A percentile compares a stretch with the other conserved stretches of the same genome.
Evolutionary conservation across 768 basidiomycete genomes (phyloP).

Genomic region (Tricholoma furcatifolium): DNA sequence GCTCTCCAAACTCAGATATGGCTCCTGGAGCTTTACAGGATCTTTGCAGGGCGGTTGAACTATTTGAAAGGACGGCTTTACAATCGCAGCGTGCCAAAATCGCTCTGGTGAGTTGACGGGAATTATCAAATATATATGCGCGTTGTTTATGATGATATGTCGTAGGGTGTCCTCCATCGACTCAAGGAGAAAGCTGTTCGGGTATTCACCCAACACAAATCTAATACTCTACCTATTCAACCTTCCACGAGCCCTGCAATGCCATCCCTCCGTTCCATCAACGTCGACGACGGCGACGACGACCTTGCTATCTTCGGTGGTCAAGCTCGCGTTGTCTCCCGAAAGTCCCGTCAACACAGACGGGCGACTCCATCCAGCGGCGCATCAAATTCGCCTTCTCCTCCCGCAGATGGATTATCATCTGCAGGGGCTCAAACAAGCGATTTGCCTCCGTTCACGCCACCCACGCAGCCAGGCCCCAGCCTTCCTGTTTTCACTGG

Average conservation of each 20-base stretch:
- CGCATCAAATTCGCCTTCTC: constrained; percentile 14
- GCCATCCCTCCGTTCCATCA: constrained; percentile 1
- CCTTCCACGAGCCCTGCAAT: not conserved
- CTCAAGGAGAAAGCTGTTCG: constrained; percentile 44
- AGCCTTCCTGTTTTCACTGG: constrained; percentile 25
- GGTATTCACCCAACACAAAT: constrained; percentile 29
- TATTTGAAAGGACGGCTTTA: constrained; percentile 45
- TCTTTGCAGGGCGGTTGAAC: constrained; percentile 41
- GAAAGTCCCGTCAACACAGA: constrained; percentile 14
- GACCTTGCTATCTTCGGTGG: constrained; percentile 57
- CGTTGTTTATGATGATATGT: not conserved
- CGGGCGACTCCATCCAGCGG: constrained; percentile 2
- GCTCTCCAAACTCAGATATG: constrained; percentile 49
- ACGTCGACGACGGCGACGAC: constrained; percentile 36
- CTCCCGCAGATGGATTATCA: constrained; percentile 10
- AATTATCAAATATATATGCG: not conserved
- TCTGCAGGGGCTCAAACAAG: not conserved
- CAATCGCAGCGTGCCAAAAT: constrained; percentile 46
- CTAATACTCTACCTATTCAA: constrained; percentile 12
- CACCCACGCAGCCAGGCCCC: not conserved
- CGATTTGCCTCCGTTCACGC: not conserved
- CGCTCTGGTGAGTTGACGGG: constrained; percentile 37
- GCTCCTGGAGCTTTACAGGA: constrained; percentile 50
- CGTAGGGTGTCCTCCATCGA: constrained; percentile 42
- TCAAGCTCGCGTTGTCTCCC: constrained; percentile 41